These are phyloP conservation scores for Zelonia costaricensis DNA, from an alignment of 208 protist genomes.

Conservation along the genomic window DNA sequence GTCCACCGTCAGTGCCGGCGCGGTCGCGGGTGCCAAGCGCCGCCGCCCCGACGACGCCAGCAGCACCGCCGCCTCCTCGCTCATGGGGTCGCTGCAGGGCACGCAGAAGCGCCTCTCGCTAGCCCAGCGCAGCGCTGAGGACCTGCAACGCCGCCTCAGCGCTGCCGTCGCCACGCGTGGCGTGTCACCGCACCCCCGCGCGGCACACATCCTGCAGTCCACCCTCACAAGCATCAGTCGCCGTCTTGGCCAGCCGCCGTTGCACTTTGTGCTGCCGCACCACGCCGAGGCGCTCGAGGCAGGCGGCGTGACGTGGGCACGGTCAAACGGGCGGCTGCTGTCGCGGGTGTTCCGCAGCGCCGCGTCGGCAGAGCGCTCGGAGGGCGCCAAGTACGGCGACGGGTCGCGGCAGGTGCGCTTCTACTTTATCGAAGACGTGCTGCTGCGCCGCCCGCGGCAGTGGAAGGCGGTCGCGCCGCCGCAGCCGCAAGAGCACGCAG, in stretches of 20 bases:
- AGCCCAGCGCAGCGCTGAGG: constrained; percentile 21
- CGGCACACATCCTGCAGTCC: constrained; percentile 28
- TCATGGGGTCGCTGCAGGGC: constrained; percentile 14
- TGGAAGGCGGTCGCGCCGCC: constrained; percentile 1
- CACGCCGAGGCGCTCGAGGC: constrained; percentile 14
- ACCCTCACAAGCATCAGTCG: constrained; percentile 43
- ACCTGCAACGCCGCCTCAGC: constrained; percentile 26
- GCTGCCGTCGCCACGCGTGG: constrained; percentile 1
- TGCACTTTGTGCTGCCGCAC: constrained; percentile 48
- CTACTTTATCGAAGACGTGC: constrained; percentile 74
- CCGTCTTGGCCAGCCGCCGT: constrained; percentile 38
- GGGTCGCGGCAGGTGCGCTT: constrained; percentile 60
- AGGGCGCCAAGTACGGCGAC: constrained; percentile 47
- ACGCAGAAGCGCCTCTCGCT: constrained; percentile 8
- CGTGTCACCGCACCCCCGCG: constrained; percentile 3
- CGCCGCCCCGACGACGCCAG: constrained; percentile 1
- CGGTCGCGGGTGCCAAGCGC: constrained; percentile 13
- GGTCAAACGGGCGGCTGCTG: constrained; percentile 66
- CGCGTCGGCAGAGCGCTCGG: constrained; percentile 15
- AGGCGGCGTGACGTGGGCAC: constrained; percentile 41
- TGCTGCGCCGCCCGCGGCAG: constrained; percentile 18
- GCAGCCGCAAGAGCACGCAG: constrained; percentile 5
- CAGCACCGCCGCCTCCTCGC: constrained; percentile 9
- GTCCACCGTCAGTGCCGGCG: background rate
- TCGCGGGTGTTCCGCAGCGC: constrained; percentile 62